Percentiles rank a stretch among this genome's conserved stretches.
These are phyloP conservation scores for Drechslerella dactyloides DNA, from an alignment of 2,329 filamentous ascomycete genomes.

Conservation along the genomic window DNA sequence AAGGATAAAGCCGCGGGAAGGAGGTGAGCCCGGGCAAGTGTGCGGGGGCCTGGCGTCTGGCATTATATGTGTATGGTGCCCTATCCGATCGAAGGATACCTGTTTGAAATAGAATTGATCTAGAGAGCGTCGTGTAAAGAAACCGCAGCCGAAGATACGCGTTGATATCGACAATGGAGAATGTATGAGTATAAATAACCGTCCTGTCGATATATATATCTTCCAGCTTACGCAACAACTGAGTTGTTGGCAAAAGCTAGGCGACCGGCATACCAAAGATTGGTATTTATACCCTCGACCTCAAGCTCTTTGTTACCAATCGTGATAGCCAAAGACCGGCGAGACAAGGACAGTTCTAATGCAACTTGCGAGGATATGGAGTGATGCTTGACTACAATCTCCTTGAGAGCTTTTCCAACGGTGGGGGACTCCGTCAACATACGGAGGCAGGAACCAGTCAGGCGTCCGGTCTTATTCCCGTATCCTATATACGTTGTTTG, in stretches of 20 bases:
- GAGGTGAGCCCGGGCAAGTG: too few species aligned
- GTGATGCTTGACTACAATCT: slow-evolving; percentile 30
- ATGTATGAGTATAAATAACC: too few species aligned
- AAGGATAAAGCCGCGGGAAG: too few species aligned
- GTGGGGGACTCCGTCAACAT: slow-evolving; percentile 23
- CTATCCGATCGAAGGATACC: too few species aligned
- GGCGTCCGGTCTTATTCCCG: neutral
- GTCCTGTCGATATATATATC: neutral
- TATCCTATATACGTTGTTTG: slow-evolving; percentile 2
- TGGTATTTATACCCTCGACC: slow-evolving; percentile 1
- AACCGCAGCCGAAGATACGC: too few species aligned
- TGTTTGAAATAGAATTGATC: too few species aligned
- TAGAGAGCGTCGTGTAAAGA: too few species aligned
- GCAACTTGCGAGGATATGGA: slow-evolving; percentile 9
- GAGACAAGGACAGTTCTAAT: slow-evolving; percentile 12
- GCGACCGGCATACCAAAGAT: slow-evolving; percentile 18
- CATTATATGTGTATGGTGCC: too few species aligned
- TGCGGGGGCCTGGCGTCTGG: too few species aligned
- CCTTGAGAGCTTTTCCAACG: slow-evolving; percentile 15
- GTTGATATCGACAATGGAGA: too few species aligned
- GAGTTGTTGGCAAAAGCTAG: slow-evolving; percentile 20
- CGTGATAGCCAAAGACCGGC: slow-evolving; percentile 13
- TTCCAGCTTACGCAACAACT: neutral
- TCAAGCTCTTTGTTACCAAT: slow-evolving; percentile 2
- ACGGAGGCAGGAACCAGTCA: slow-evolving; percentile 15